Conservation (phyloP, 2,329 filamentous ascomycete genomes). For the Calonectria pteridis region DNA sequence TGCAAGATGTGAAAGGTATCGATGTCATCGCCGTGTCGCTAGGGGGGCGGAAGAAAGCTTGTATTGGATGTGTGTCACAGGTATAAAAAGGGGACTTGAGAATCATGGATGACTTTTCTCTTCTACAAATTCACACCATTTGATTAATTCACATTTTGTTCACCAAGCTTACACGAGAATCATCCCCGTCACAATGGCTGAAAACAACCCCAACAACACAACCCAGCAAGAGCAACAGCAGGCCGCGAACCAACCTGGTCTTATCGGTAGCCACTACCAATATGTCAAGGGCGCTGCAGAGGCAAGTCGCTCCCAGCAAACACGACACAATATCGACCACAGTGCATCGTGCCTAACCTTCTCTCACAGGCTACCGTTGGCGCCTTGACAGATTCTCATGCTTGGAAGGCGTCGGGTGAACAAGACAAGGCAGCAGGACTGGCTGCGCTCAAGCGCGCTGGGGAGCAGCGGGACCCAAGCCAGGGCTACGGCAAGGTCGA, state of each 20-base stretch:
- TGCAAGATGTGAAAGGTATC: conserved; percentile 31
- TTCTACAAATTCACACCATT: background rate
- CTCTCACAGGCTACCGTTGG: conserved; percentile 67
- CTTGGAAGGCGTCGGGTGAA: conserved; percentile 74
- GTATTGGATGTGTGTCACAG: conserved; percentile 1
- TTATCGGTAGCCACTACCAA: conserved; percentile 73
- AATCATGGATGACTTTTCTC: background rate
- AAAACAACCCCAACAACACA: conserved; percentile 41
- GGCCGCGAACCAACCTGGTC: conserved; percentile 61
- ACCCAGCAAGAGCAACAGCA: conserved; percentile 45
- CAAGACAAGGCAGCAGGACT: conserved; percentile 74
- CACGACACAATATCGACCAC: background rate
- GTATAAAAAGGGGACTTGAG: conserved; percentile 30
- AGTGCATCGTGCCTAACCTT: background rate
- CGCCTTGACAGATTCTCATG: conserved; percentile 69
- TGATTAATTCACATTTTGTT: background rate
- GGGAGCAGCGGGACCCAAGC: conserved; percentile 65
- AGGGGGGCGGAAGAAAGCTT: conserved; percentile 17
- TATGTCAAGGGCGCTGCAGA: conserved; percentile 78
- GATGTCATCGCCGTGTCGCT: conserved; percentile 43
- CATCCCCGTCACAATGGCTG: conserved; percentile 42
- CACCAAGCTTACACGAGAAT: conserved; percentile 14
- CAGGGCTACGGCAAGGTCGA: conserved; percentile 74
- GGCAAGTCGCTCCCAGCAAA: conserved; percentile 55
- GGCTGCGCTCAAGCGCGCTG: conserved; percentile 72